Evolutionary conservation across 2,329 filamentous ascomycete species (phyloP), one percentile per base, ranked within the genome.

Genomic region (Stagonosporopsis chrysanthemi): DNA sequence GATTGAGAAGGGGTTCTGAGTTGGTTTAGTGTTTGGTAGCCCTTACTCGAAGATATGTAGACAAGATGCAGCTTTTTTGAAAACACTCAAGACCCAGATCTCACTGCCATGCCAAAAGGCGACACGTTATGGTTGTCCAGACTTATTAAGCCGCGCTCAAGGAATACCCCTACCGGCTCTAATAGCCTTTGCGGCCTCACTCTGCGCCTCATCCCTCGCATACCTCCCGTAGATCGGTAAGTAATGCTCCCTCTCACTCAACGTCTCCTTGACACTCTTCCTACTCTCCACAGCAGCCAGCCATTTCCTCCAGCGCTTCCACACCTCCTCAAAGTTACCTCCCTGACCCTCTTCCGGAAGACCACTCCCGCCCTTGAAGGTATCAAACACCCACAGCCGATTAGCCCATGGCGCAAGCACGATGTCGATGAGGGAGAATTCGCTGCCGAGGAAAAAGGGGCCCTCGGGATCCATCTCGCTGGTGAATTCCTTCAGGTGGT

Each of bases 391-490:
- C 80, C 89, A 93, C 19, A 92, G 70, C 14, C 90, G 81, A 51
- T 87, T 83, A 0, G 87, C 86, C 89, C 89, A 93, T 0, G 90
- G 90, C 35, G 87, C 90, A 3, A 92, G 77, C 60, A 86, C 83
- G 23, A 92, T 79, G 72, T 94, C 90, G 14, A 91, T 84, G 19
- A 92, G 75, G 51, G 83, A 83, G n/a, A 91, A 83, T 36, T 82
- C 77, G 1, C 79, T 72, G 1, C 90, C 90, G 1, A 88, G 70
- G 69, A 92, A 93, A 77, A 84, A 93, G 0, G 89, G 90, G 0
- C 87, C 87, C 7, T 78, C 64, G 0, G 75, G 52, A 53, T 86
- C 80, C 84, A 91, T 89, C 71, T 89, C 86, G 38, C 75, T 73
- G 0, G 83, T 82, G 42, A 92, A 85, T 2, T 84, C 79, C 69